Evolutionary conservation across 2,329 filamentous ascomycete genomes (phyloP).

Genomic region (Neurospora sp.): DNA sequence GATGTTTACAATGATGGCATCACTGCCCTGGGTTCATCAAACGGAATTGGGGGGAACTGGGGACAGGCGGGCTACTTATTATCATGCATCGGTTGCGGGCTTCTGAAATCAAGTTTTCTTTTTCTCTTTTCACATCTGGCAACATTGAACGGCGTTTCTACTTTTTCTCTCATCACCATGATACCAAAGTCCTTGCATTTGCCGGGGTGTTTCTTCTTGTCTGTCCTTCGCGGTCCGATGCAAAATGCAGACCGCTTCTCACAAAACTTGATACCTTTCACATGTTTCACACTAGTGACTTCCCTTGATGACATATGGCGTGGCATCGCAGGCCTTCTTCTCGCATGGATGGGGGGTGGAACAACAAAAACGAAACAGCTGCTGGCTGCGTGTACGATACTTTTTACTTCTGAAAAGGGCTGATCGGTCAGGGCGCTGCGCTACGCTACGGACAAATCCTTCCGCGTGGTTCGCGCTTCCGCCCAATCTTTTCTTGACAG

Average conservation of each 20-base stretch:
- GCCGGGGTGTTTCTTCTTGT: constrained; percentile 9
- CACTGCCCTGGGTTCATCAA: constrained; percentile 11
- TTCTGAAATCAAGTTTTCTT: constrained; percentile 4
- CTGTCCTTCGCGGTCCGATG: background rate
- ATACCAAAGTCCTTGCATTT: constrained; percentile 17
- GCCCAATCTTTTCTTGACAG: background rate
- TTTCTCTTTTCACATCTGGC: constrained; percentile 2
- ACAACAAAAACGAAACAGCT: background rate
- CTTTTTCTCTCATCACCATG: constrained; percentile 10
- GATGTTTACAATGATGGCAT: constrained; percentile 19
- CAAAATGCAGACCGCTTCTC: background rate
- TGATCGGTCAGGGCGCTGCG: background rate
- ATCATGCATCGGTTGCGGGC: constrained; percentile 4
- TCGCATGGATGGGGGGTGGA: background rate
- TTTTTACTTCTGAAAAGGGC: background rate
- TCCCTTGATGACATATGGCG: background rate
- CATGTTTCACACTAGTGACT: background rate
- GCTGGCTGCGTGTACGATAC: background rate
- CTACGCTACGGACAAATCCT: background rate
- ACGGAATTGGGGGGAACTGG: background rate
- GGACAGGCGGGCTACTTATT: constrained; percentile 2
- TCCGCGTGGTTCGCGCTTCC: background rate
- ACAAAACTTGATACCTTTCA: background rate
- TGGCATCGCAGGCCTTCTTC: background rate
- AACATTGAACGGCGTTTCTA: constrained; percentile 9